Conservation (phyloP, 345 rosid genomes). For the Eucalyptus fibrosa region DNA sequence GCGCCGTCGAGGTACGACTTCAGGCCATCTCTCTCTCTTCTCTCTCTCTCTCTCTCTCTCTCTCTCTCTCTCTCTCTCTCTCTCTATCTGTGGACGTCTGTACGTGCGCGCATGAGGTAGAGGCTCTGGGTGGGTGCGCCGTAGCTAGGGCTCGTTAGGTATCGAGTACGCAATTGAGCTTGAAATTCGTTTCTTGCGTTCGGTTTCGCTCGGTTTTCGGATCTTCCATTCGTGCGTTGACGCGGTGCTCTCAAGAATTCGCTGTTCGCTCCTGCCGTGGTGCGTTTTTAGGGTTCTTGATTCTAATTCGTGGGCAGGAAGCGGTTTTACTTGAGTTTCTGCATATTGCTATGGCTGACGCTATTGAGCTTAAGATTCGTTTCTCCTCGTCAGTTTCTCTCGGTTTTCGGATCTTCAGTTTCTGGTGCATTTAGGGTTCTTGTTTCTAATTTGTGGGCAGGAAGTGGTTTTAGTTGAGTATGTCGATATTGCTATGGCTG, state of each 20-base stretch:
- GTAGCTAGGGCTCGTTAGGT: neutral
- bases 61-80: neutral
- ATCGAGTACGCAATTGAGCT: neutral
- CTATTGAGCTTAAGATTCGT: neutral
- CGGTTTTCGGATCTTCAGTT: neutral
- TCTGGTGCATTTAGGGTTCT: neutral
- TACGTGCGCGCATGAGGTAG: neutral
- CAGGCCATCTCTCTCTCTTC: neutral
- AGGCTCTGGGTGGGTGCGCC: neutral
- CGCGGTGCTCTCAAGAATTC: neutral
- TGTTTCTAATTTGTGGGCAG: neutral
- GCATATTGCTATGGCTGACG: neutral
- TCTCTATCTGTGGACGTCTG: neutral
- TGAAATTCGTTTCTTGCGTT: neutral
- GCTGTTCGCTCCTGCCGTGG: neutral
- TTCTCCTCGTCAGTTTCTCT: neutral
- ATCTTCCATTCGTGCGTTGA: neutral
- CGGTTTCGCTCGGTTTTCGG: neutral
- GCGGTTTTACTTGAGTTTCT: neutral
- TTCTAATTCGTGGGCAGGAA: neutral
- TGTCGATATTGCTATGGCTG: neutral
- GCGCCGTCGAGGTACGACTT: neutral
- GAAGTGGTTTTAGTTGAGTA: neutral
- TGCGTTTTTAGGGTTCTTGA: neutral
- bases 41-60: neutral